Conservation (phyloP, 768 basidiomycete species). For the Boletus eberwhitei region DNA sequence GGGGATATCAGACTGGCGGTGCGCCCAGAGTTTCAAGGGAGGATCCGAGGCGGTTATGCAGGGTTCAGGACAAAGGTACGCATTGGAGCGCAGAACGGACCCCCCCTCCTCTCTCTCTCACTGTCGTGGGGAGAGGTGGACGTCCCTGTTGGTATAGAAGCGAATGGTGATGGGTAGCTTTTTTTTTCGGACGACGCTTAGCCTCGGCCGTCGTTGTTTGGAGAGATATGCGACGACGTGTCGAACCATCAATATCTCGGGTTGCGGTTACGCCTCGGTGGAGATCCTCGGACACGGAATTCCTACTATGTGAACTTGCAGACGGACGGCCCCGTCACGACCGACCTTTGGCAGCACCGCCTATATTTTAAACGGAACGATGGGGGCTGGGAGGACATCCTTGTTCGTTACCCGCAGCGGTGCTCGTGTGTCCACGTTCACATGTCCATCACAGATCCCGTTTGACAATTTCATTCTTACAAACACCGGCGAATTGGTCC, state of each 20-base stretch:
- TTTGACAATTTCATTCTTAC: conserved; percentile 73
- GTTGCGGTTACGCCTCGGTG: conserved; percentile 73
- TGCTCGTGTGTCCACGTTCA: not conserved
- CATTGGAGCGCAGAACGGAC: not conserved
- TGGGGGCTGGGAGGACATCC: conserved; percentile 77
- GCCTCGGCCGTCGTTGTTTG: conserved; percentile 81
- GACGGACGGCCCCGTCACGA: conserved; percentile 75
- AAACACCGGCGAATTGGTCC: conserved; percentile 66
- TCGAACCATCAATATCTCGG: conserved; percentile 78
- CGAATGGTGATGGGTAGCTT: not conserved
- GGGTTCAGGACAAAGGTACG: conserved; percentile 83
- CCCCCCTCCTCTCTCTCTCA: not conserved
- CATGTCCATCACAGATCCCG: conserved; percentile 57
- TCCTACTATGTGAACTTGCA: conserved; percentile 95
- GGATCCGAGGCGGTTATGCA: conserved; percentile 82
- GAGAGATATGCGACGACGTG: conserved; percentile 81
- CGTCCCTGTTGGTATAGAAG: not conserved
- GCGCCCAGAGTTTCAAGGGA: conserved; percentile 59
- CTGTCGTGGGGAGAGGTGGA: not conserved
- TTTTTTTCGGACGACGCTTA: conserved; percentile 26
- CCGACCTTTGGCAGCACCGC: conserved; percentile 93
- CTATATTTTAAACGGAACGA: conserved; percentile 71
- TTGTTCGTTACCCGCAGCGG: conserved; percentile 42
- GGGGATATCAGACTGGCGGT: conserved; percentile 75
- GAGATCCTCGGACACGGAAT: conserved; percentile 70